phyloP scores from a whole-genome alignment of 192 early-diverging fungal genomes.

The Ramicandelaber brevisporus region DNA sequence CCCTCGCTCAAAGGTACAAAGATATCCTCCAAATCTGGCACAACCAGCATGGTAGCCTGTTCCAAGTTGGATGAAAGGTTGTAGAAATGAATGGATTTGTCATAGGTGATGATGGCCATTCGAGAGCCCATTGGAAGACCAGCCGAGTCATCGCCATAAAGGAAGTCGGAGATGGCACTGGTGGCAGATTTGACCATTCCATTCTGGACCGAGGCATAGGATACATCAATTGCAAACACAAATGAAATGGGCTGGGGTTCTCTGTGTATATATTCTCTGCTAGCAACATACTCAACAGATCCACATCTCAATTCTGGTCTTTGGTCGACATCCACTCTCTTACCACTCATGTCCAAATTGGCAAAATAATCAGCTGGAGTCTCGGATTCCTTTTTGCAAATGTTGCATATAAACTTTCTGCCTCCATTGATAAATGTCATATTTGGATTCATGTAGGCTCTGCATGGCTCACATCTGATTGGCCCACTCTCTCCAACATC shows the following conservation, averaged over 20 bases:
- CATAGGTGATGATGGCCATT: slow-evolving; percentile 78
- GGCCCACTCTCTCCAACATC: slow-evolving; percentile 73
- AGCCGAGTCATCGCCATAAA: slow-evolving; percentile 39
- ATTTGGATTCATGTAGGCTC: slow-evolving; percentile 82
- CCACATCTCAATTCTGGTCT: slow-evolving; percentile 76
- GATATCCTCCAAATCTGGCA: slow-evolving; percentile 70
- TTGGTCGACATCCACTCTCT: slow-evolving; percentile 57
- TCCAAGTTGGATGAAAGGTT: slow-evolving; percentile 61
- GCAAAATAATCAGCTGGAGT: slow-evolving; percentile 77
- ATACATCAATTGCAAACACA: slow-evolving; percentile 91
- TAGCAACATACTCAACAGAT: slow-evolving; percentile 74
- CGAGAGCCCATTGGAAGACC: slow-evolving; percentile 25
- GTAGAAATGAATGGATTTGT: slow-evolving; percentile 82
- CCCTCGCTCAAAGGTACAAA: slow-evolving; percentile 91
- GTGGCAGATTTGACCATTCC: slow-evolving; percentile 51
- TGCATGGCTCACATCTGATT: slow-evolving; percentile 71
- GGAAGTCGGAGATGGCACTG: slow-evolving; percentile 29
- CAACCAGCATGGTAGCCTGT: slow-evolving; percentile 84
- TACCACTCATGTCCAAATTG: slow-evolving; percentile 79
- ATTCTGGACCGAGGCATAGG: slow-evolving; percentile 58
- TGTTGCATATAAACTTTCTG: slow-evolving; percentile 80
- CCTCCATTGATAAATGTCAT: slow-evolving; percentile 76
- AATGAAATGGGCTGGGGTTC: slow-evolving; percentile 40
- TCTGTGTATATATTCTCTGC: slow-evolving; percentile 34
- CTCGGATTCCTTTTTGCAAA: slow-evolving; percentile 65